Evolutionary conservation across 768 basidiomycete species (phyloP).

Genomic region (Daedaleopsis nitida): DNA sequence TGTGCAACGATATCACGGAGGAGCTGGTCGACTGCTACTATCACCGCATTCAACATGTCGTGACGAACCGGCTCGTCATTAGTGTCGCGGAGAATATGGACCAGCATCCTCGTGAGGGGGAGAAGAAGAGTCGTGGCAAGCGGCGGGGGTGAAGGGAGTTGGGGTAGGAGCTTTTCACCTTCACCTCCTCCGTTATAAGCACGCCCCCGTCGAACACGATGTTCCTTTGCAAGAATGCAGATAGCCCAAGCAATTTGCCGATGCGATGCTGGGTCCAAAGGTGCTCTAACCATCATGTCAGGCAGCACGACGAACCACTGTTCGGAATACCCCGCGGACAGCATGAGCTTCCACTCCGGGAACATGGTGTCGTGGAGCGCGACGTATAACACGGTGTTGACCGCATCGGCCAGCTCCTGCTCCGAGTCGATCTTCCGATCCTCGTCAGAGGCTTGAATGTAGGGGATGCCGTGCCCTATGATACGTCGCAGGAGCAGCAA

Average conservation of each 20-base stretch:
- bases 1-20: too few species aligned
- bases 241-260: conserved; percentile 1
- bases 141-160: too few species aligned
- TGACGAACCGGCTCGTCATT: too few species aligned
- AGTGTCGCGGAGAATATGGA: too few species aligned
- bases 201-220: neutral
- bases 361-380: neutral
- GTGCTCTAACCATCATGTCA: neutral
- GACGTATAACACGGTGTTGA: conserved; percentile 1
- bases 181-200: neutral
- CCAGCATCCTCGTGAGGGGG: too few species aligned
- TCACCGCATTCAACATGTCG: too few species aligned
- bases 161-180: too few species aligned
- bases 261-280: neutral
- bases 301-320: neutral
- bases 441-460: neutral
- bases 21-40: too few species aligned
- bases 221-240: neutral
- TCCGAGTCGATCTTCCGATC: too few species aligned
- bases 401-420: neutral
- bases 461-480: neutral
- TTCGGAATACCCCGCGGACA: neutral
- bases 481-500: neutral
- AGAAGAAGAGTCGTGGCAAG: too few species aligned
- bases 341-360: neutral